These are phyloP conservation scores for Acanthochlamys bracteata DNA, from an alignment of 106 monocot species.

Conservation along the genomic window DNA sequence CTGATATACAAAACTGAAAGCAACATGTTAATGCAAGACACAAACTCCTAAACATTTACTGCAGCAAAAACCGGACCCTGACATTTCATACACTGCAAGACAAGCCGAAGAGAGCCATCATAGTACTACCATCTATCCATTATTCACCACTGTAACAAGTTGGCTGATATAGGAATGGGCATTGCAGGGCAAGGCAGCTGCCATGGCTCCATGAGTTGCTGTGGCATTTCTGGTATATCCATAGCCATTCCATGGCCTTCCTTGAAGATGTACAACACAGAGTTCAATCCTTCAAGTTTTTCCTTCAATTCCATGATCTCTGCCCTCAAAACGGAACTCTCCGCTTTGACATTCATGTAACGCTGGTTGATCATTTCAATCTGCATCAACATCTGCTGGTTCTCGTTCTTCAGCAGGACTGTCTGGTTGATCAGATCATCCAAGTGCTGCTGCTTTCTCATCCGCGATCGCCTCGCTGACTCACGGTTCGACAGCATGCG, in stretches of 20 bases:
- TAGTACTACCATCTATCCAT: background rate
- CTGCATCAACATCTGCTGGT: constrained; percentile 32
- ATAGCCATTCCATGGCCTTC: constrained; percentile 45
- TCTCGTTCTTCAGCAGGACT: constrained; percentile 40
- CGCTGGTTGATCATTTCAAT: constrained; percentile 20
- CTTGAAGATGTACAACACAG: constrained; percentile 37
- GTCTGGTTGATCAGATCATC: constrained; percentile 38
- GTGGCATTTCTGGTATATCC: constrained; percentile 41
- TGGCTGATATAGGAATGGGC: constrained; percentile 12
- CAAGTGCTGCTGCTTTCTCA: constrained; percentile 73
- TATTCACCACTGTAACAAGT: constrained; percentile 25
- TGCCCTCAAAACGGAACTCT: constrained; percentile 41
- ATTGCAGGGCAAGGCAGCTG: constrained; percentile 21
- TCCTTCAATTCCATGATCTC: constrained; percentile 48
- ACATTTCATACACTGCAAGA: background rate
- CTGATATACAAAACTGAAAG: background rate
- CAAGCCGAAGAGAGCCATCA: background rate
- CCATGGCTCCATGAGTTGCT: constrained; percentile 34
- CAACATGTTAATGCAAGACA: background rate
- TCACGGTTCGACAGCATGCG: constrained; percentile 84
- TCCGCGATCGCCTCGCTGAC: constrained; percentile 66
- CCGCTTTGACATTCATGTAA: constrained; percentile 25
- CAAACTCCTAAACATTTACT: background rate
- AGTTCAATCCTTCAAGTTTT: constrained; percentile 38
- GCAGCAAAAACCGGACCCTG: background rate